phyloP scores from a whole-genome alignment of 176 grass and related monocot genomes.

The Zoysia japonica region DNA sequence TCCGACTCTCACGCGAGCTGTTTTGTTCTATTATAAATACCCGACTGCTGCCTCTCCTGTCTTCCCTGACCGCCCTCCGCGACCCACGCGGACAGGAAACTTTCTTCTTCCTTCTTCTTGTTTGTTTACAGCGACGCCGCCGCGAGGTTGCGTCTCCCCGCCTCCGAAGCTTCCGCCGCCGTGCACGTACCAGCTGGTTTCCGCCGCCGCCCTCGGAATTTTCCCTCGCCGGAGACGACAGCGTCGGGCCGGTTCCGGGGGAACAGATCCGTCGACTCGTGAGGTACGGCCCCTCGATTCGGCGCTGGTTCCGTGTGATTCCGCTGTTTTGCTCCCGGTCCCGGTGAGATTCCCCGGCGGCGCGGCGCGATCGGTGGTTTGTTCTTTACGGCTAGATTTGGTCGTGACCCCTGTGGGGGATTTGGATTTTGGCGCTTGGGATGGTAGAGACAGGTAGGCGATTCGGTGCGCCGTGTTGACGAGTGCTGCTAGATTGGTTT shows the following conservation, averaged over 20 bases:
- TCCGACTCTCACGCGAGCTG: neutral
- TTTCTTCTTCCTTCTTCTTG: neutral
- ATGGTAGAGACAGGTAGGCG: neutral
- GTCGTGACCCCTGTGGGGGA: neutral
- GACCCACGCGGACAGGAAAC: neutral
- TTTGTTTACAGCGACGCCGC: slow-evolving; percentile 17
- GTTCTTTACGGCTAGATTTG: neutral
- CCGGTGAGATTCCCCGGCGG: neutral
- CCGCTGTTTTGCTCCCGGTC: neutral
- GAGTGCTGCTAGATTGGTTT: neutral
- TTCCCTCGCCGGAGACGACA: neutral
- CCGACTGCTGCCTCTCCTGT: neutral
- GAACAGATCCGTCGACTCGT: neutral
- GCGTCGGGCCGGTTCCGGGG: neutral
- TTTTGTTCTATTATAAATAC: slow-evolving; percentile 25
- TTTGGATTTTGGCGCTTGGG: neutral
- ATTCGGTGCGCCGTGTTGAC: neutral
- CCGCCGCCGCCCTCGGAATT: neutral
- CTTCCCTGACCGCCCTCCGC: neutral
- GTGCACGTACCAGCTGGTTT: neutral
- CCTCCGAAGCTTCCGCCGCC: slow-evolving; percentile 22
- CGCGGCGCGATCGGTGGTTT: neutral
- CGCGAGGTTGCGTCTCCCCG: neutral
- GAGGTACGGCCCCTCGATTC: slow-evolving; percentile 32
- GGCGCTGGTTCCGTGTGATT: neutral